A percentile compares a stretch with the other conserved stretches of the same genome.
Conservation (phyloP, 805 yeast species). For the Starmera quercuum region DNA sequence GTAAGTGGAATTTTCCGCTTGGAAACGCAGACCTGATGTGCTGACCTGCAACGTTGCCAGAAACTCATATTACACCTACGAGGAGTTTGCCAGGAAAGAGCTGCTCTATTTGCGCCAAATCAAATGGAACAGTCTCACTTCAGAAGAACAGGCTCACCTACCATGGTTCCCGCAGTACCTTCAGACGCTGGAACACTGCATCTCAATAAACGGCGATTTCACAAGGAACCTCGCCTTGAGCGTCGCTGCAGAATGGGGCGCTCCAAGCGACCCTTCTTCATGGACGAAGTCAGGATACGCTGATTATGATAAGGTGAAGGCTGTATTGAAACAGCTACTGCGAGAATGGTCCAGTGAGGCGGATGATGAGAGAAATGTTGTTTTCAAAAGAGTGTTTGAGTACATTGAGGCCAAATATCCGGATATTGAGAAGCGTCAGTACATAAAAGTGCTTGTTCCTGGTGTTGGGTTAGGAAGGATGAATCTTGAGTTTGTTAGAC, state of each 20-base stretch:
- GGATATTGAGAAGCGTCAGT: slow-evolving; percentile 24
- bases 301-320: slow-evolving; percentile 51
- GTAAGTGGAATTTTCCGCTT: background rate
- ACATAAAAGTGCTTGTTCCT: slow-evolving; percentile 44
- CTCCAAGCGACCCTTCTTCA: slow-evolving; percentile 23
- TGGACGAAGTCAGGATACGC: slow-evolving; percentile 34
- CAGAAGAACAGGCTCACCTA: slow-evolving; percentile 32
- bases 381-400: slow-evolving; percentile 31
- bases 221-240: slow-evolving; percentile 32
- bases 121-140: slow-evolving; percentile 29
- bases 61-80: slow-evolving; percentile 24
- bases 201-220: slow-evolving; percentile 37
- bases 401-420: slow-evolving; percentile 29
- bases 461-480: slow-evolving; percentile 61
- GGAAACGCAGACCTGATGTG: background rate
- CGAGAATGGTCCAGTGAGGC: slow-evolving; percentile 63
- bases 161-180: slow-evolving; percentile 44
- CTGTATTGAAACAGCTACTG: slow-evolving; percentile 46
- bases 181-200: slow-evolving; percentile 31
- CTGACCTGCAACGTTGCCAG: background rate
- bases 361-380: slow-evolving; percentile 30
- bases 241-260: slow-evolving; percentile 46
- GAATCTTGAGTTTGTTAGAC: slow-evolving; percentile 43
- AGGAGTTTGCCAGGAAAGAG: slow-evolving; percentile 25
- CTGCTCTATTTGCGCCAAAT: slow-evolving; percentile 23